phyloP scores from a whole-genome alignment of 306 rosid species.

The Quercus suber region DNA sequence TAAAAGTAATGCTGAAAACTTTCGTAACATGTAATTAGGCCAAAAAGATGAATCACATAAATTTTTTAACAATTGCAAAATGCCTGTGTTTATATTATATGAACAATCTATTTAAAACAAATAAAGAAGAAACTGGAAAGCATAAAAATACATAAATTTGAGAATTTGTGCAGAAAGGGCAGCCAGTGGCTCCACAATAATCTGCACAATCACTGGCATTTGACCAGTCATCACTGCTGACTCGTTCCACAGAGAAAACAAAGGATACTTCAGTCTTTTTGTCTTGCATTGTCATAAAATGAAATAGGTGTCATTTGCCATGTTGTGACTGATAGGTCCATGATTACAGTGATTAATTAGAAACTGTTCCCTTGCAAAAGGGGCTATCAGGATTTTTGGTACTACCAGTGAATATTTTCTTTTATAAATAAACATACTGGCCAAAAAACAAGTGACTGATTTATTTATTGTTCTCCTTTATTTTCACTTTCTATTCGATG shows the following conservation, averaged over 20 bases:
- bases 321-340: neutral
- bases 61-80: neutral
- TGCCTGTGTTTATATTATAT: neutral
- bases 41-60: slow-evolving; percentile 7
- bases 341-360: neutral
- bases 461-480: neutral
- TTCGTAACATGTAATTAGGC: neutral
- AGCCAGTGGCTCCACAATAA: neutral
- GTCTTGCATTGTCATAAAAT: neutral
- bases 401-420: neutral
- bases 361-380: neutral
- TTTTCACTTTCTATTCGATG: neutral
- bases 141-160: neutral
- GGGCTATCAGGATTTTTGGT: neutral
- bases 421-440: neutral
- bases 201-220: neutral
- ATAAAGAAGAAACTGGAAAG: neutral
- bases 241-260: neutral
- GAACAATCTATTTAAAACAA: slow-evolving; percentile 6
- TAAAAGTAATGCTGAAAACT: neutral
- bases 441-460: neutral
- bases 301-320: neutral
- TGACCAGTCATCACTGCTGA: neutral
- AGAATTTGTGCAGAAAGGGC: neutral
- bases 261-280: neutral